These are phyloP conservation scores for Galerina marginata DNA, from an alignment of 768 basidiomycete species.

Conservation along the genomic window DNA sequence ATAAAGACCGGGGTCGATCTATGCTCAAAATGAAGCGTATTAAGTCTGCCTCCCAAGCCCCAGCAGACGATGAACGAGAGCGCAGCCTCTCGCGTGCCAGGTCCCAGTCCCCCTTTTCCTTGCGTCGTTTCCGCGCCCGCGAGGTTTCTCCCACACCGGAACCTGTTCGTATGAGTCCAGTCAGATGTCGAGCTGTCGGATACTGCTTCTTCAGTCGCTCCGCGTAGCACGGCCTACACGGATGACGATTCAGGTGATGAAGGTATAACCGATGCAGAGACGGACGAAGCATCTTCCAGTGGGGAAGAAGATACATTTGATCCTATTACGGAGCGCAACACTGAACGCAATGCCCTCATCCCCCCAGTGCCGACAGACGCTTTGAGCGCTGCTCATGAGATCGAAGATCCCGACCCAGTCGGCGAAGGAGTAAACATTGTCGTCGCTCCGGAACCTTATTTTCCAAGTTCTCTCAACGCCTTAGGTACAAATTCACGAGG, in stretches of 20 bases:
- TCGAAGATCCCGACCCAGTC: slow-evolving; percentile 80
- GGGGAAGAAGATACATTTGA: slow-evolving; percentile 72
- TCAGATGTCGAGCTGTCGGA: slow-evolving; percentile 69
- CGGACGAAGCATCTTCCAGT: slow-evolving; percentile 59
- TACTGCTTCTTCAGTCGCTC: slow-evolving; percentile 57
- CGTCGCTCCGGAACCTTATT: slow-evolving; percentile 83
- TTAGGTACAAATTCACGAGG: slow-evolving; percentile 39
- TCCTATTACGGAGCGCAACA: slow-evolving; percentile 85
- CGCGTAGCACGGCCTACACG: slow-evolving; percentile 67
- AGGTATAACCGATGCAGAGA: slow-evolving; percentile 57
- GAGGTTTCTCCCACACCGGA: slow-evolving; percentile 63
- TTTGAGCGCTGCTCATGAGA: slow-evolving; percentile 43
- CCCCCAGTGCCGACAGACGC: slow-evolving; percentile 33
- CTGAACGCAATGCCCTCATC: slow-evolving; percentile 77
- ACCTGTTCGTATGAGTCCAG: slow-evolving; percentile 59
- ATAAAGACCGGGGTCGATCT: slow-evolving; percentile 62
- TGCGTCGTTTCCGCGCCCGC: slow-evolving; percentile 68
- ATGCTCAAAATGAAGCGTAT: slow-evolving; percentile 48
- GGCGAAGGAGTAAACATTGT: slow-evolving; percentile 94
- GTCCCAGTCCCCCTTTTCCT: slow-evolving; percentile 80
- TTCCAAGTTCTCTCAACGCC: slow-evolving; percentile 71
- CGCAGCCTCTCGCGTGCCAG: slow-evolving; percentile 66
- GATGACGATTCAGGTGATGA: slow-evolving; percentile 73
- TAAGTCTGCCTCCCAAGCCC: slow-evolving; percentile 56
- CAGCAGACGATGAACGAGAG: slow-evolving; percentile 38